These are phyloP conservation scores for Penicillium sp. DNA, from an alignment of 2,329 filamentous ascomycete species.

Conservation along the genomic window DNA sequence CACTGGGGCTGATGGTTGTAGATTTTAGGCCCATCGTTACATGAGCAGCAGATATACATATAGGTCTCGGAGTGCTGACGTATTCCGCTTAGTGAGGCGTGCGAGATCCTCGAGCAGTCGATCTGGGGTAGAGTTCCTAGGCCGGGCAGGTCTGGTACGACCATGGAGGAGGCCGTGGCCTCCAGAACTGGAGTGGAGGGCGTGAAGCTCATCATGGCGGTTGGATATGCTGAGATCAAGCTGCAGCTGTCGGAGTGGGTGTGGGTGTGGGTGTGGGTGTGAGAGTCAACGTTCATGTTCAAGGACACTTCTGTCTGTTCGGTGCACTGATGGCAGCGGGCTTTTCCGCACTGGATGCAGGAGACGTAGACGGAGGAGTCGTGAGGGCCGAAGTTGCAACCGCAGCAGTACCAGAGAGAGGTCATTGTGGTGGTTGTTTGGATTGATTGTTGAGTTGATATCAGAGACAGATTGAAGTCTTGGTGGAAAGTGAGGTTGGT, in stretches of 20 bases:
- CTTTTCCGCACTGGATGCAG: slow-evolving; percentile 27
- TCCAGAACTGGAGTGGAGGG: slow-evolving; percentile 1
- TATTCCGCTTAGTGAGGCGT: slow-evolving; percentile 1
- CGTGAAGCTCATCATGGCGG: slow-evolving; percentile 7
- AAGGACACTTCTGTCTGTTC: slow-evolving; percentile 13
- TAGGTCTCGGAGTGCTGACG: slow-evolving; percentile 17
- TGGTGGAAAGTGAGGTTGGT: background rate
- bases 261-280: slow-evolving; percentile 12
- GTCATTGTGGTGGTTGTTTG: slow-evolving; percentile 13
- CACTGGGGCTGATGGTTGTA: slow-evolving; percentile 35
- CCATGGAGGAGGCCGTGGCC: slow-evolving; percentile 10
- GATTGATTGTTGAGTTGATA: slow-evolving; percentile 9
- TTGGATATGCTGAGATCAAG: slow-evolving; percentile 19
- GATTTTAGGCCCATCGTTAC: slow-evolving; percentile 40
- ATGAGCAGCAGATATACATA: slow-evolving; percentile 41
- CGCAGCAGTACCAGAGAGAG: slow-evolving; percentile 35
- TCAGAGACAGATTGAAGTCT: background rate
- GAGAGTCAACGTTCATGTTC: slow-evolving; percentile 7
- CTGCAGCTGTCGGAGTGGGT: slow-evolving; percentile 12
- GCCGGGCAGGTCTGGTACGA: slow-evolving; percentile 15
- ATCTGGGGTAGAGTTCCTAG: slow-evolving; percentile 13
- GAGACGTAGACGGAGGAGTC: slow-evolving; percentile 22
- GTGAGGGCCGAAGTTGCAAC: slow-evolving; percentile 34
- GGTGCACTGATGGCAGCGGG: slow-evolving; percentile 23
- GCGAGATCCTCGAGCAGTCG: background rate